These are phyloP conservation scores for Asterophora parasitica DNA, from an alignment of 768 basidiomycete genomes.

Conservation along the genomic window DNA sequence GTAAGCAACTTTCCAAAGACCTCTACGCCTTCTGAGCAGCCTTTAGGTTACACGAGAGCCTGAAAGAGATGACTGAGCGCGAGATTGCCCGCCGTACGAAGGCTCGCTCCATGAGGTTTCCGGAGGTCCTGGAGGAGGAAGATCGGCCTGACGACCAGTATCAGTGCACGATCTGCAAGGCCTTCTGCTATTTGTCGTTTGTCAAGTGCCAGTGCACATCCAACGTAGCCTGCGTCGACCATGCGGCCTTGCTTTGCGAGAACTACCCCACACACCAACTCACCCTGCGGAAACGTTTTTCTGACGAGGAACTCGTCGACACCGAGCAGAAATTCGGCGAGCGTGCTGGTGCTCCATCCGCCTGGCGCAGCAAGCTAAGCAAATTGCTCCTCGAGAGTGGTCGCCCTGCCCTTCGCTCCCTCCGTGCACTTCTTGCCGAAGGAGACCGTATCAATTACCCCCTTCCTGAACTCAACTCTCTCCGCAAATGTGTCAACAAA, in stretches of 20 bases:
- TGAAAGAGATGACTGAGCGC: constrained; percentile 84
- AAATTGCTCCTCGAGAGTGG: constrained; percentile 64
- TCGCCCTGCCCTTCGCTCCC: constrained; percentile 67
- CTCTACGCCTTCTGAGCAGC: background rate
- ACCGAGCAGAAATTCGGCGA: constrained; percentile 61
- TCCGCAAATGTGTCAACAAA: constrained; percentile 74
- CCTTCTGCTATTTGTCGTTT: constrained; percentile 93
- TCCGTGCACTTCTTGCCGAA: constrained; percentile 81
- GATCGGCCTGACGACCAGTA: constrained; percentile 93
- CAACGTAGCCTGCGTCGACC: constrained; percentile 82
- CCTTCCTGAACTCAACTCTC: constrained; percentile 63
- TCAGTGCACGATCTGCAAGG: constrained; percentile 91
- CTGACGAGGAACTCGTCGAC: constrained; percentile 71
- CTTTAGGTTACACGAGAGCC: constrained; percentile 73
- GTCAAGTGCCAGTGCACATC: constrained; percentile 76
- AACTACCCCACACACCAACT: constrained; percentile 40
- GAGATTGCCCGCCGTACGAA: constrained; percentile 67
- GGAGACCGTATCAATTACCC: constrained; percentile 81
- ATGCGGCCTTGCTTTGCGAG: constrained; percentile 73
- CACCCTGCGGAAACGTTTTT: constrained; percentile 73
- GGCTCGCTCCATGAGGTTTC: constrained; percentile 55
- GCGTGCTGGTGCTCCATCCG: constrained; percentile 65
- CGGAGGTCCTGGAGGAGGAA: constrained; percentile 68
- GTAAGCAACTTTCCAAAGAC: constrained; percentile 37
- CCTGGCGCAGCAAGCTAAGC: constrained; percentile 72